phyloP scores from a whole-genome alignment of 768 basidiomycete species.

The Russula sp. region DNA sequence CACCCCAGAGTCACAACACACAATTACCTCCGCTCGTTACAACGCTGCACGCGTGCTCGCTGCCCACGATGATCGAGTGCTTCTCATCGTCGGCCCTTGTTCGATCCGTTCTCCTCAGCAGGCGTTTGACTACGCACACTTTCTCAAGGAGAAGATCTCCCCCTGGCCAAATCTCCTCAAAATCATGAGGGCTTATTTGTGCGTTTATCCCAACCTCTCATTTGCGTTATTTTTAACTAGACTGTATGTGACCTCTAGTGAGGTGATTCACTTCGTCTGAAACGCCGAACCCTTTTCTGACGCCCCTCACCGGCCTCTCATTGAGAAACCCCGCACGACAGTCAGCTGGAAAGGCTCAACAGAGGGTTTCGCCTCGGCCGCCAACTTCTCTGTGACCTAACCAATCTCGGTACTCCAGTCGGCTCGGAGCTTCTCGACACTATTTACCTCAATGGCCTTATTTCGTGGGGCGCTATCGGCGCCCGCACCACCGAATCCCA shows the following conservation, averaged over 20 bases:
- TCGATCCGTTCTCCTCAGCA: slow-evolving; percentile 87
- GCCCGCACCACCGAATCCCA: slow-evolving; percentile 97
- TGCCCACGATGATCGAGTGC: slow-evolving; percentile 76
- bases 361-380: slow-evolving; percentile 88
- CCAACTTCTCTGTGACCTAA: slow-evolving; percentile 87
- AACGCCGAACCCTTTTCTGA: not conserved
- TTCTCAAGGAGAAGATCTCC: slow-evolving; percentile 60
- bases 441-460: slow-evolving; percentile 70
- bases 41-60: slow-evolving; percentile 72
- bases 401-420: slow-evolving; percentile 83
- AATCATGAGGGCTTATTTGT: slow-evolving; percentile 98
- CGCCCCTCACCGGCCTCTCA: not conserved
- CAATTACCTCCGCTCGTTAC: slow-evolving; percentile 76
- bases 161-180: slow-evolving; percentile 75
- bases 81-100: slow-evolving; percentile 93
- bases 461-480: slow-evolving; percentile 93
- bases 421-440: slow-evolving; percentile 92
- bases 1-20: slow-evolving; percentile 55
- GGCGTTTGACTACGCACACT: slow-evolving; percentile 73
- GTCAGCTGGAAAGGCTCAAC: slow-evolving; percentile 99
- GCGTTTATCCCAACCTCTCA: slow-evolving; percentile 34
- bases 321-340: slow-evolving; percentile 90
- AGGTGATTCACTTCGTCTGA: slow-evolving; percentile 38
- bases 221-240: slow-evolving; percentile 21
- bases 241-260: slow-evolving; percentile 40